Evolutionary conservation across 2,329 filamentous ascomycete genomes (phyloP), one percentile per base, ranked within the genome.

Genomic region (Pseudocercospora crystallina): DNA sequence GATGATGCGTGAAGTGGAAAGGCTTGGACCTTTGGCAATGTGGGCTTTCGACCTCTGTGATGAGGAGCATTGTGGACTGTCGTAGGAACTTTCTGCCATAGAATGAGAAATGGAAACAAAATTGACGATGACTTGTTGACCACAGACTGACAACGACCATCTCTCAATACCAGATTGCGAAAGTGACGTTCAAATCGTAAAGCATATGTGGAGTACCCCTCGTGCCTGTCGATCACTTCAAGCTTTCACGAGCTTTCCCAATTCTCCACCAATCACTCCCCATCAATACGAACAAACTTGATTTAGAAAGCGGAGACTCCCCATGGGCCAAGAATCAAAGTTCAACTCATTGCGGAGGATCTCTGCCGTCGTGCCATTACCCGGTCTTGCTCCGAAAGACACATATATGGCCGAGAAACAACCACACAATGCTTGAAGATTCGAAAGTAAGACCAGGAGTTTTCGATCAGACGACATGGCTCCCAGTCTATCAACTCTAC

Each of bases 221-320:
- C 14, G 41, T 43, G 31, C 31, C 41, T 15, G 30, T 31, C 40
- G 41, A 43, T 43, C 30, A 17, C n/a, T 17, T 43, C 14, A 32
- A 32, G 41, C 10, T 20, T 29, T 34, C 30, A 34, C 41, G 41
- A 43, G 26, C 14, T 43, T 43, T 26, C 20, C 41, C 30, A 43
- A 15, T 33, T 43, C 17, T 43, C 41, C 41, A 32, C 29, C 10
- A 43, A 43, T 43, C 41, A 20, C 17, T 34, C 26, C 20, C 4
- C 1, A 5, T 13, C 31, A 13, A 43, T 9, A 4, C n/a, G n/a
- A n/a, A n/a, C n/a, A n/a, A n/a, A n/a, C n/a, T 7, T 35, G 11
- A 33, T 43, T 26, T 15, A 43, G 34, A 43, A 43, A 20, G 41
- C 41, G 41, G 41, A 43, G 40, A 43, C 31, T 14, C 40, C 20